These are phyloP conservation scores for Bruguiera gymnorhiza DNA, from an alignment of 345 rosid species.

Conservation along the genomic window DNA sequence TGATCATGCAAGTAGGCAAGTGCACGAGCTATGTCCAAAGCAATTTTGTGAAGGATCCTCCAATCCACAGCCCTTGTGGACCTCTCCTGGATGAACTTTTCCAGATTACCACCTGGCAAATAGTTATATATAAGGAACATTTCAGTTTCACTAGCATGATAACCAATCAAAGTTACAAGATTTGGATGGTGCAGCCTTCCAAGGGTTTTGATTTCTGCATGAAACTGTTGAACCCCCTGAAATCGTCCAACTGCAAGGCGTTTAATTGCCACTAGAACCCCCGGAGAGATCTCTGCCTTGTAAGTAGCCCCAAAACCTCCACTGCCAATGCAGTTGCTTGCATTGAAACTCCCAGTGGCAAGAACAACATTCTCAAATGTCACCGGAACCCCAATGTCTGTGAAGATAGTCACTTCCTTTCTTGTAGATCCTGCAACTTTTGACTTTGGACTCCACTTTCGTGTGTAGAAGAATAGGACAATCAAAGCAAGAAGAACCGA, in stretches of 20 bases:
- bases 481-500: constrained; percentile 26
- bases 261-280: constrained; percentile 28
- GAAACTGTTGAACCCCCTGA: constrained; percentile 35
- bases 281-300: constrained; percentile 36
- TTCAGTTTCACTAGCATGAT: constrained; percentile 34
- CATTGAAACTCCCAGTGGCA: constrained; percentile 35
- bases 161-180: constrained; percentile 40
- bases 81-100: constrained; percentile 32
- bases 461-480: constrained; percentile 25
- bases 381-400: constrained; percentile 34
- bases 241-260: constrained; percentile 34
- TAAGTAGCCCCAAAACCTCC: constrained; percentile 44
- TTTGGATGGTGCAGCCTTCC: constrained; percentile 33
- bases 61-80: constrained; percentile 19
- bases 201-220: constrained; percentile 34
- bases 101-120: constrained; percentile 39
- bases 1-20: constrained; percentile 35
- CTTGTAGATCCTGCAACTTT: constrained; percentile 25
- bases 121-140: constrained; percentile 41
- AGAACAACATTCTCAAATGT: constrained; percentile 25
- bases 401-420: constrained; percentile 26
- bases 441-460: constrained; percentile 17
- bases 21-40: constrained; percentile 32
- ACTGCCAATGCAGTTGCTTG: constrained; percentile 34
- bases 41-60: constrained; percentile 40